Evolutionary conservation across 2,329 filamentous ascomycete genomes (phyloP), one percentile per base, ranked within the genome.

Genomic region (Elsinoe batatas): DNA sequence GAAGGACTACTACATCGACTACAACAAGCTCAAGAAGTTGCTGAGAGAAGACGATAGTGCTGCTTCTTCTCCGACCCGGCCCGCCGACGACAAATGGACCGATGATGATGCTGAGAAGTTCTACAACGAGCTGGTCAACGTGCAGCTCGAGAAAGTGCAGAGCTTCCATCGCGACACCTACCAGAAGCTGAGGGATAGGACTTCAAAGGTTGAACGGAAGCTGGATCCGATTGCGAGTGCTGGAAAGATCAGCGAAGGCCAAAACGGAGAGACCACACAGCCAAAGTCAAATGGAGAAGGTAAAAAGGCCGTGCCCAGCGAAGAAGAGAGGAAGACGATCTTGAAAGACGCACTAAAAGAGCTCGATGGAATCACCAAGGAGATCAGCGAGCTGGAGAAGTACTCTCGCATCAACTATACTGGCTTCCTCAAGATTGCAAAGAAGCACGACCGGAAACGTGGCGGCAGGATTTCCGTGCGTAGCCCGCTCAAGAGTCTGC

Each of bases 381-480:
- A 96, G 71, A 84, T 94, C 66, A 91, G 86, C 69, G 88, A 95
- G 75, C 79, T 98, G 63, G 93, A 95, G 73, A 93, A 88, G 70
- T 98, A 93, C 74, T 93, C 89, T 71, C 87, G 85, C 61, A 85
- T 96, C 74, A 98, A 98, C 74, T 98, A 96, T 72, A 95, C 93
- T 5, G 93, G 90, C 47, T 95, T 97, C 72, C 80, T 96, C 67
- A 98, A 98, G 78, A 95, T 95, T 47, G 90, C 90, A 56, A 98
- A 98, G 82, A 98, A 98, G 75, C 93, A 98, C 72, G 93, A 98
- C 72, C 87, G 93, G 62, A 94, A 91, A 74, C 81, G 91, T 62
- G 91, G 91, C 56, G 79, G 83, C 61, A 80, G 83, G 54, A 97
- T 97, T 76, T 88, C 85, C 69, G 87, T 97, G 62, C 53, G 56